These are phyloP conservation scores for Cladosporium sp. DNA, from an alignment of 2,329 filamentous ascomycete species.

Conservation along the genomic window DNA sequence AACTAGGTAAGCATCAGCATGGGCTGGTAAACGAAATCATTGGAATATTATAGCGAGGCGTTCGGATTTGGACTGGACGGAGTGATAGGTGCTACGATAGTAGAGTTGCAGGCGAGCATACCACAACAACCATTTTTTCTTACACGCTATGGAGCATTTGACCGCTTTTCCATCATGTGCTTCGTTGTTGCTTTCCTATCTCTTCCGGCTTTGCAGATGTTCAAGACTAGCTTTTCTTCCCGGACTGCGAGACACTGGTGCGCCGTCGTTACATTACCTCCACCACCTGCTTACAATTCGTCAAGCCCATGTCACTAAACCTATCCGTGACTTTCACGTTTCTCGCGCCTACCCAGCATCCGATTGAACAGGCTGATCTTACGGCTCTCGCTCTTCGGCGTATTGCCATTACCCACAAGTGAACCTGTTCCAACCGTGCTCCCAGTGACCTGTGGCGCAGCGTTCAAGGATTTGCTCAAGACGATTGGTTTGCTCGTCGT, in stretches of 20 bases:
- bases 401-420: not conserved
- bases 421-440: not conserved
- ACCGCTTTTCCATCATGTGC: not conserved
- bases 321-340: slow-evolving; percentile 22
- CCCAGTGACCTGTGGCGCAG: not conserved
- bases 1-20: not conserved
- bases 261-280: slow-evolving; percentile 16
- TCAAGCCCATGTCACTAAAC: not conserved
- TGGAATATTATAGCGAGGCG: slow-evolving; percentile 16
- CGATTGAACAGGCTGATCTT: slow-evolving; percentile 40
- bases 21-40: not conserved
- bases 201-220: slow-evolving; percentile 1
- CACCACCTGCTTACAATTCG: slow-evolving; percentile 7
- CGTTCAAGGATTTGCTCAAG: not conserved
- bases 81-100: slow-evolving; percentile 4
- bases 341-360: slow-evolving; percentile 36
- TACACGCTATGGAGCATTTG: not conserved
- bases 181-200: not conserved
- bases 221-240: not conserved
- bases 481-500: slow-evolving; percentile 16
- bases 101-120: not conserved
- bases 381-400: slow-evolving; percentile 21
- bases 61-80: slow-evolving; percentile 1
- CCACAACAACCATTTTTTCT: not conserved
- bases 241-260: not conserved